phyloP scores from a whole-genome alignment of 441 rosid genomes.

The Bocquillonia castaneifolia region DNA sequence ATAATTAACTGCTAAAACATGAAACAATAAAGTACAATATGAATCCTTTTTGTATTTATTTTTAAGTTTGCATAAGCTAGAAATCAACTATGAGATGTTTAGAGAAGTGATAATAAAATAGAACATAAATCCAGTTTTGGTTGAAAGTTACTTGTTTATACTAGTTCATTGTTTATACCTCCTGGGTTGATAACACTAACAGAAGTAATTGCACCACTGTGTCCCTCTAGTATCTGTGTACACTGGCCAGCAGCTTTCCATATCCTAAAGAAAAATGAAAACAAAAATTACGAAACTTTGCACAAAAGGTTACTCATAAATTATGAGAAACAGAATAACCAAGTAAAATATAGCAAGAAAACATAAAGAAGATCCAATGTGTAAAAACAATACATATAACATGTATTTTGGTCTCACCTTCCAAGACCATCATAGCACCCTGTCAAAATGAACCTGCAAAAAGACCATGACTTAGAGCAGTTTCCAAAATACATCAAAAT shows the following conservation, averaged over 20 bases:
- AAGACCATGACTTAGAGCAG: constrained; percentile 23
- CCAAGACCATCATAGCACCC: constrained; percentile 90
- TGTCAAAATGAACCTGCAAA: constrained; percentile 81
- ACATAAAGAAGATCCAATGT: neutral
- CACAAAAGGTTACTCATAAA: constrained; percentile 18
- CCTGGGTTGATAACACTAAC: constrained; percentile 45
- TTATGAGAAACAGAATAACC: neutral
- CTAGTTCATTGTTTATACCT: constrained; percentile 43
- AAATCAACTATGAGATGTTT: neutral
- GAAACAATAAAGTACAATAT: neutral
- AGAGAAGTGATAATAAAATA: neutral
- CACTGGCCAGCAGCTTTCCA: constrained; percentile 78
- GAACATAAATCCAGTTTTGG: neutral
- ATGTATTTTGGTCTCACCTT: constrained; percentile 41
- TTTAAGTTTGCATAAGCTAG: neutral
- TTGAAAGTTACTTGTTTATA: constrained; percentile 23
- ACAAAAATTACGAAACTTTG: constrained; percentile 1
- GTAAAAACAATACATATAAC: constrained; percentile 1
- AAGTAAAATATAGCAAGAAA: constrained; percentile 11
- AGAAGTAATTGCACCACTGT: constrained; percentile 64
- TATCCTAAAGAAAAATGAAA: constrained; percentile 37
- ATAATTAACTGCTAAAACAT: constrained; percentile 8
- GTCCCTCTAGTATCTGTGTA: constrained; percentile 82
- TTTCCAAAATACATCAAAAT: constrained; percentile 4
- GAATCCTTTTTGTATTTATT: neutral